A percentile compares a stretch with the other conserved stretches of the same genome.
Evolutionary conservation across 2,329 filamentous ascomycete genomes (phyloP).

Genomic region (Cladosporium sp.): DNA sequence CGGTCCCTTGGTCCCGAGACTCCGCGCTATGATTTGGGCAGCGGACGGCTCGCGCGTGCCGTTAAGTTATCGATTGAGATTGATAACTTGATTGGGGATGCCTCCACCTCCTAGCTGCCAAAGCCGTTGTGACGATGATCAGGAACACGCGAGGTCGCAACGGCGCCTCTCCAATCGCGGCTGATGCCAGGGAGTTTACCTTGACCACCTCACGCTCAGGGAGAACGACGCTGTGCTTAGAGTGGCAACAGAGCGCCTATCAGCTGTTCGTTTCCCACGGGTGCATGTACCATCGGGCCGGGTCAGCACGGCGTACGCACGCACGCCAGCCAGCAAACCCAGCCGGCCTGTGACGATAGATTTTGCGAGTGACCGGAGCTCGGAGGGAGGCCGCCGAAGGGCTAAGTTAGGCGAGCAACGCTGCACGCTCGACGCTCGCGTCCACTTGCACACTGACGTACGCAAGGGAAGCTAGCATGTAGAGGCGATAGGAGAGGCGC

Average conservation of each 20-base stretch:
- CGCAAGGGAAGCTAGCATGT: no score
- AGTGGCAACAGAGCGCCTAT: background rate
- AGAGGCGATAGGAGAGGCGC: no score
- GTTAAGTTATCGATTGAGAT: conserved; percentile 1
- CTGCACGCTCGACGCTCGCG: background rate
- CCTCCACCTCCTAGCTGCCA: background rate
- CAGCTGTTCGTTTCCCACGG: background rate
- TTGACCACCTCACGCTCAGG: no score
- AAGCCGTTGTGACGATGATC: background rate
- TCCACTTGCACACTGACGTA: background rate
- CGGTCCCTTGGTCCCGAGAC: no score
- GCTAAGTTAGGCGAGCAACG: background rate
- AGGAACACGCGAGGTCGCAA: background rate
- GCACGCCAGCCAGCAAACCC: background rate
- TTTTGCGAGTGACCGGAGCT: background rate
- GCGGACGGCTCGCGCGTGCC: conserved; percentile 2
- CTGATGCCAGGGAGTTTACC: background rate
- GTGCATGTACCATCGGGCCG: background rate
- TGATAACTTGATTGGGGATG: background rate
- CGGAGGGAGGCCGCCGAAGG: background rate
- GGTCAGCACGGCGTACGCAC: conserved; percentile 1
- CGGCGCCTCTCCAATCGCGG: background rate
- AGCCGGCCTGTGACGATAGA: background rate
- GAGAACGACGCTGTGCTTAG: background rate
- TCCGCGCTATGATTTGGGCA: conserved; percentile 1